Evolutionary conservation across 805 yeast species (phyloP).

Genomic region (Saturnispora gosingensis): DNA sequence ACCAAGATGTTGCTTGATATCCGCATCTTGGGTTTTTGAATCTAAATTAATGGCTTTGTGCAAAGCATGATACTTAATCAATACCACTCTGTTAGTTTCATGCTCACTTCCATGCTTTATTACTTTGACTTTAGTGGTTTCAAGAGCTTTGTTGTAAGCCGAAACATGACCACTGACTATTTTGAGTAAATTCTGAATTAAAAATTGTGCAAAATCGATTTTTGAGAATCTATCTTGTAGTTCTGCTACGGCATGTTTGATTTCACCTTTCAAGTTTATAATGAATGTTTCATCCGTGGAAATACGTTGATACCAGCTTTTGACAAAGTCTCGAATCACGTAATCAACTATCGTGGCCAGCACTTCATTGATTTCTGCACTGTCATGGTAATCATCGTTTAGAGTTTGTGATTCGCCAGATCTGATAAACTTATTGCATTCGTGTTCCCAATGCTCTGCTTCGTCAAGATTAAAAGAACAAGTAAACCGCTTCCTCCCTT

Average conservation of each 20-base stretch:
- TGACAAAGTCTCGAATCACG: conserved; percentile 44
- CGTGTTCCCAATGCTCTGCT: conserved; percentile 25
- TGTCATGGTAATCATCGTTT: conserved; percentile 34
- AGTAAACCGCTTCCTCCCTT: background rate
- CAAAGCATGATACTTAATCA: conserved; percentile 38
- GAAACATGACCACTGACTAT: conserved; percentile 55
- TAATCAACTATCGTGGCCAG: conserved; percentile 41
- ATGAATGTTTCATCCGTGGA: conserved; percentile 32
- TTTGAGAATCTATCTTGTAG: conserved; percentile 34
- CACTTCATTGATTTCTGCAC: conserved; percentile 43
- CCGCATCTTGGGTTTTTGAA: conserved; percentile 28
- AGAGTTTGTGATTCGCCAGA: conserved; percentile 9
- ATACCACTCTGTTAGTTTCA: conserved; percentile 34
- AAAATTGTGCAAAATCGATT: conserved; percentile 46
- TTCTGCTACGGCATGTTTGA: conserved; percentile 32
- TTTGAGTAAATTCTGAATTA: conserved; percentile 55
- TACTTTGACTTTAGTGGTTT: conserved; percentile 24
- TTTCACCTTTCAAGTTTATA: conserved; percentile 35
- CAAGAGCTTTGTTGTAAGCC: conserved; percentile 38
- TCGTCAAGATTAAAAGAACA: conserved; percentile 19
- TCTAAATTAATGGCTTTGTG: conserved; percentile 48
- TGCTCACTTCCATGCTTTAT: conserved; percentile 11
- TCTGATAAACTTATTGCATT: conserved; percentile 12
- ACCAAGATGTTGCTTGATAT: conserved; percentile 44
- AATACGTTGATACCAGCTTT: conserved; percentile 46